A percentile compares a stretch with the other conserved stretches of the same genome.
These are phyloP conservation scores for Camellia oleifera DNA, from an alignment of 179 eudicot species.

Conservation along the genomic window DNA sequence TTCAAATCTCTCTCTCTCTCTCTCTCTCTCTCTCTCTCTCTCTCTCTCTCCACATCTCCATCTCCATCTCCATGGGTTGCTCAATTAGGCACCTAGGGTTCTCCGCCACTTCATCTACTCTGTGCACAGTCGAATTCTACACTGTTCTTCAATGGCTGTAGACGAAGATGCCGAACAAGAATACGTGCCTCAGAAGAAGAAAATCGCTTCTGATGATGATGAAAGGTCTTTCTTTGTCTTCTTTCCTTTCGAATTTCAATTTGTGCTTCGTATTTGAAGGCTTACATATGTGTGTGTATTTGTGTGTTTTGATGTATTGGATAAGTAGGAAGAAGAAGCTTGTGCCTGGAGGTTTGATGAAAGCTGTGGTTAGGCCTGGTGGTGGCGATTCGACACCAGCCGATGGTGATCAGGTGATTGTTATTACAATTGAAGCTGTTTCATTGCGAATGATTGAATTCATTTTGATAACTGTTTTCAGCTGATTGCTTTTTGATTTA, in stretches of 20 bases:
- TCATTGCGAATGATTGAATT: neutral
- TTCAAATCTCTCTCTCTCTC: too few species aligned
- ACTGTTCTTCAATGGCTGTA: conserved; percentile 17
- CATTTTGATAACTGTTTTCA: neutral
- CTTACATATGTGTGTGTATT: neutral
- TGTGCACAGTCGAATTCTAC: neutral
- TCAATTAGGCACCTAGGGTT: too few species aligned
- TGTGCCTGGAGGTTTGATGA: conserved; percentile 83
- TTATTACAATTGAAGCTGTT: neutral
- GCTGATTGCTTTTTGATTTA: neutral
- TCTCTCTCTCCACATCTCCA: too few species aligned
- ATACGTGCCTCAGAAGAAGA: conserved; percentile 34
- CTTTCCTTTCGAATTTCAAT: neutral
- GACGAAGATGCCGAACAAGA: too few species aligned
- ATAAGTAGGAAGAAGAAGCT: conserved; percentile 67
- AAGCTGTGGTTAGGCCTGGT: conserved; percentile 85
- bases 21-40: too few species aligned
- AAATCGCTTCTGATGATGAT: conserved; percentile 53
- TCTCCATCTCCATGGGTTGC: too few species aligned
- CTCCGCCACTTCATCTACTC: too few species aligned
- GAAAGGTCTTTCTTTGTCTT: conserved; percentile 43
- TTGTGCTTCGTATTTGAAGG: neutral
- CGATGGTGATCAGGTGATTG: conserved; percentile 87
- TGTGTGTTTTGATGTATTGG: conserved; percentile 12
- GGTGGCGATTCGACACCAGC: conserved; percentile 67